Percentiles rank a stretch among this genome's conserved stretches.
These are phyloP conservation scores for Brassica juncea DNA, from an alignment of 345 rosid genomes.

Conservation along the genomic window DNA sequence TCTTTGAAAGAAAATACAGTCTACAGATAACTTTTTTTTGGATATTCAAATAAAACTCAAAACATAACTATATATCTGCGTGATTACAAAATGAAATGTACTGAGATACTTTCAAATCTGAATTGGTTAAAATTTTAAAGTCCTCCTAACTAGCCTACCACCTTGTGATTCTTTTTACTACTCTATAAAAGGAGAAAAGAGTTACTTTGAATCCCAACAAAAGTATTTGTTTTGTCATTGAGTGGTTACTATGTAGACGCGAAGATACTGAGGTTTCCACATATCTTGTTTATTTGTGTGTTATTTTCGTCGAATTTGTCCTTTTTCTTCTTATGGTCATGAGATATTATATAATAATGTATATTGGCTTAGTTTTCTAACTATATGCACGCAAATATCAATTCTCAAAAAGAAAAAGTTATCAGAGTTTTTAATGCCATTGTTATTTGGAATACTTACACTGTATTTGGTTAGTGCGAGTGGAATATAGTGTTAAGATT, in stretches of 20 bases:
- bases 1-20: no score
- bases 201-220: conserved; percentile 50
- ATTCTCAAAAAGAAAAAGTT: not conserved
- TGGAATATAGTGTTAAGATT: not conserved
- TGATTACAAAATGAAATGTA: no score
- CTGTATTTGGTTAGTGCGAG: not conserved
- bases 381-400: not conserved
- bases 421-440: not conserved
- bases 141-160: no score
- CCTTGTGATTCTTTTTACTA: no score
- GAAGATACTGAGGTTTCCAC: conserved; percentile 35
- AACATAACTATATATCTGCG: no score
- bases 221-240: conserved; percentile 24
- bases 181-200: conserved; percentile 25
- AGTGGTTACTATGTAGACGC: conserved; percentile 60
- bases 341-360: not conserved
- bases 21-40: no score
- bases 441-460: no score
- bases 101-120: no score
- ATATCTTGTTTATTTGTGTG: conserved; percentile 16
- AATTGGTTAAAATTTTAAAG: no score
- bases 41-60: no score
- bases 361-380: not conserved
- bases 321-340: not conserved
- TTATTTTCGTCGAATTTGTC: not conserved